Percentiles rank a stretch among this genome's conserved stretches.
These are phyloP conservation scores for Solanum virginianum DNA, from an alignment of 257 asterid genomes.

Conservation along the genomic window DNA sequence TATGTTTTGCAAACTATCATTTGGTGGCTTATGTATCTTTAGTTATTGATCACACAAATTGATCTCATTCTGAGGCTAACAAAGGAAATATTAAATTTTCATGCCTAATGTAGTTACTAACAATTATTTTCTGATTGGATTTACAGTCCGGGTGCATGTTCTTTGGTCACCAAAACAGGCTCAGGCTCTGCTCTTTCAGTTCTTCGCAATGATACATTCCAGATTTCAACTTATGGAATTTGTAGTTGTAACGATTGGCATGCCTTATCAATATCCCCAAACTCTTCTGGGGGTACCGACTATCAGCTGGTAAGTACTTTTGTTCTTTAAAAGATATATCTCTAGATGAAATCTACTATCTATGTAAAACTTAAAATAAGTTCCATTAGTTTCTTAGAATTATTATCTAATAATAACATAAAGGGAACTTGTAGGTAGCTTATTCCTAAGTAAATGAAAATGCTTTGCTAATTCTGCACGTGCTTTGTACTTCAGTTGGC, in stretches of 20 bases:
- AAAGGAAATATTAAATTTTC: neutral
- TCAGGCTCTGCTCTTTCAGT: neutral
- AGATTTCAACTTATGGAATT: constrained; percentile 19
- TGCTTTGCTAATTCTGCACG: neutral
- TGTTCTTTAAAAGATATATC: neutral
- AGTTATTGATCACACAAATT: neutral
- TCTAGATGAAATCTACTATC: neutral
- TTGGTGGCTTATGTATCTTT: neutral
- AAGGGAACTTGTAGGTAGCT: neutral
- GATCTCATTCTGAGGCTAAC: neutral
- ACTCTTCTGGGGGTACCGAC: constrained; percentile 20
- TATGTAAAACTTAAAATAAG: neutral
- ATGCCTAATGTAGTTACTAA: neutral
- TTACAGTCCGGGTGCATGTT: constrained; percentile 9
- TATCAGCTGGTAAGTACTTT: constrained; percentile 20
- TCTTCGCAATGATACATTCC: constrained; percentile 3
- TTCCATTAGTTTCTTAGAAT: neutral
- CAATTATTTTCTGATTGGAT: neutral
- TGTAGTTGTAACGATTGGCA: constrained; percentile 19
- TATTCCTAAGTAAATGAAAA: neutral
- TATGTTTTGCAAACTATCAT: neutral
- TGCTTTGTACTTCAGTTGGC: neutral
- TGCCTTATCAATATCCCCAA: constrained; percentile 22
- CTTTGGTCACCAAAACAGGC: constrained; percentile 5
- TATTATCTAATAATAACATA: neutral